Base-by-base conservation (phyloP, 2,329 filamentous ascomycete species). In the Paecilomyces formosus region DNA sequence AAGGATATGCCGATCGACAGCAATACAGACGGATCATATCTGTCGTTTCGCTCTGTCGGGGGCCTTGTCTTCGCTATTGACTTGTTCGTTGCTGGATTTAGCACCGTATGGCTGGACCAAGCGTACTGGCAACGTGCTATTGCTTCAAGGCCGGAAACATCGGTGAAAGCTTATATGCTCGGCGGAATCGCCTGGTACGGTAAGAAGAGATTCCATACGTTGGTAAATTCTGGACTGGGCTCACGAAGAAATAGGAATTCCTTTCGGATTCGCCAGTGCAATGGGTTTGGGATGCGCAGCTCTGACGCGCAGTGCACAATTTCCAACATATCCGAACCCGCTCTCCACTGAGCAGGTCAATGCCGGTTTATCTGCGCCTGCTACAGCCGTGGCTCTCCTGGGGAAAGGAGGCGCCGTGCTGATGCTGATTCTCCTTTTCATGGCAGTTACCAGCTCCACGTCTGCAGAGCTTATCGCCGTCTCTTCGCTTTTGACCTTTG, bases 381-480 rank as follows among this genome's bases (percentile, higher is more conserved):
- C 68, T 7, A 66, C 68, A 0, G 70, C 72, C 0, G 67, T 73
- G 3, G 66, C 70, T 1, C 63, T 79, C 5, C 65, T 77, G 1
- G 73, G 72, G 0, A 71, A 72, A 53, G 70, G 70, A 1, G 73
- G 73, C 21, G 72, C 72, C 0, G 69, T 65, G 1, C 65, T 65
- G 3, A 66, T 74, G 45, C 62, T 73, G 2, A 59, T 74, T 18
- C 67, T 72, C 15, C 67, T 71, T 3, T 76, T 76, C 64, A 75
- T 75, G 73, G 73, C 73, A 1, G 69, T 72, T 6, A 76, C 74
- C 1, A 80, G 76, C 3, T 80, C 78, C 0, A 74, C 79, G 2
- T 79, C 77, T 0, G 78, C 80, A 0, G 78, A 82, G 54, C 73
- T 82, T 12, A 81, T 82, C 54, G 78, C 80, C 0, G 79, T 81